Base-by-base conservation (phyloP, 1,284 basidiomycete genomes). In the Moniliella sp. region DNA sequence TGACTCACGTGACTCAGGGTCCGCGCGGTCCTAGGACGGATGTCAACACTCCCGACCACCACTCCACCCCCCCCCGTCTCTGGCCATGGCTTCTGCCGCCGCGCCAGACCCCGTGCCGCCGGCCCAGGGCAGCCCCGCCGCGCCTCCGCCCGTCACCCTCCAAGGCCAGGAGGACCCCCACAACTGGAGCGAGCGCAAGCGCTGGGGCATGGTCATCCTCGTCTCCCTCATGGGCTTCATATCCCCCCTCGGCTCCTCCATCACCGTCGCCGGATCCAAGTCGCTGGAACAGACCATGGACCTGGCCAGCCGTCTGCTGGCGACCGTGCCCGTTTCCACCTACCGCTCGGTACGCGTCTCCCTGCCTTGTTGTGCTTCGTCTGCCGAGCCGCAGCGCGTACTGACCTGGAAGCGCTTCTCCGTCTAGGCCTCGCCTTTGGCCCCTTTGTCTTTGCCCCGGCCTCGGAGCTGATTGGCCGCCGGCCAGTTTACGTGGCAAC, bases 361-460 rank as follows among this genome's bases (percentile, higher is more conserved):
- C n/a, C n/a, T n/a, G n/a, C n/a, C 18, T 30, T 13, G 26, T 13
- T 27, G 8, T 27, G 4, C n/a, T 7, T 21, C 28, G 4, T n/a
- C 11, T 4, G 18, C 13, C n/a, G 18, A 12, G 28, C 12, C 12
- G n/a, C 18, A 19, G 18, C 18, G n/a, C 28, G 12, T n/a, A n/a
- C n/a, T n/a, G n/a, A n/a, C n/a, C n/a, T n/a, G n/a, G n/a, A n/a
- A n/a, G n/a, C 15, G n/a, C n/a, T n/a, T n/a, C n/a, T n/a, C n/a
- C n/a, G n/a, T n/a, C 27, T 52, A 3, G 46, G 50, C n/a, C 36
- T 46, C 5, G 44, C 50, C 3, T 40, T 49, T 5, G 65, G 65
- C 0, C 65, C 65, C 1, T 67, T 67, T 43, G 23, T 66, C 5
- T 63, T 66, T 30, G 62, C 65, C 0, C 65, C 65, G 0, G 57